Evolutionary conservation across 257 asterid genomes (phyloP), one percentile per base, ranked within the genome.

Genomic region (Sherardia arvensis): DNA sequence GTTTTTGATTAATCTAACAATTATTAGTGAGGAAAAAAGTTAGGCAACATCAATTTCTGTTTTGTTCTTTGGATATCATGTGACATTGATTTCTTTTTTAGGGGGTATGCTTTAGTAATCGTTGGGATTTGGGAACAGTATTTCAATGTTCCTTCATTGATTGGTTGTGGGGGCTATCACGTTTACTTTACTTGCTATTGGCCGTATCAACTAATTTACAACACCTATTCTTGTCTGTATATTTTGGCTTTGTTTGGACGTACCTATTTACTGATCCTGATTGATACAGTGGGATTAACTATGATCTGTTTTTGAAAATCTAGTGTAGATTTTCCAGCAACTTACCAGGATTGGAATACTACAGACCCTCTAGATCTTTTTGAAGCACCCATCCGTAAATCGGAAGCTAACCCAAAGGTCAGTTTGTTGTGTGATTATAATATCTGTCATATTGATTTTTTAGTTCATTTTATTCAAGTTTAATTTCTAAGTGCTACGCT

Each of bases 281-380:
- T 29, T 23, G 18, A 3, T 23, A 38, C 70, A 51, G 49, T 12
- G 53, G 17, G 29, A 32, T 57, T 66, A 4, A 57, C 49, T 68
- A 59, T 61, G 51, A 73, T 38, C 60, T 73, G 38, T 80, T 62
- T 86, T 59, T 69, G 68, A 70, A 69, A 71, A 70, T 84, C 65
- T 64, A 90, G 97, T 69, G 87, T 85, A 80, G 97, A 87, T 76
- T 90, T 90, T 69, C 87, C 95, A 14, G 85, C 90, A 53, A 65
- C 87, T 66, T 90, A 82, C 81, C 97, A 85, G 79, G 88, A 87
- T 80, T 90, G 97, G 97, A 73, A 78, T 63, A 74, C 81, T 53
- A 90, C 95, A 64, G 79, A 90, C 80, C 97, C 97, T 53, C 70
- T 78, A 59, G 90, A 83, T 73, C 97, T 90, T 73, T 87, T 90